Percentiles rank a stretch among this genome's conserved stretches.
These are phyloP conservation scores for Chrysoporthe puriensis DNA, from an alignment of 2,329 filamentous ascomycete genomes.

Conservation along the genomic window DNA sequence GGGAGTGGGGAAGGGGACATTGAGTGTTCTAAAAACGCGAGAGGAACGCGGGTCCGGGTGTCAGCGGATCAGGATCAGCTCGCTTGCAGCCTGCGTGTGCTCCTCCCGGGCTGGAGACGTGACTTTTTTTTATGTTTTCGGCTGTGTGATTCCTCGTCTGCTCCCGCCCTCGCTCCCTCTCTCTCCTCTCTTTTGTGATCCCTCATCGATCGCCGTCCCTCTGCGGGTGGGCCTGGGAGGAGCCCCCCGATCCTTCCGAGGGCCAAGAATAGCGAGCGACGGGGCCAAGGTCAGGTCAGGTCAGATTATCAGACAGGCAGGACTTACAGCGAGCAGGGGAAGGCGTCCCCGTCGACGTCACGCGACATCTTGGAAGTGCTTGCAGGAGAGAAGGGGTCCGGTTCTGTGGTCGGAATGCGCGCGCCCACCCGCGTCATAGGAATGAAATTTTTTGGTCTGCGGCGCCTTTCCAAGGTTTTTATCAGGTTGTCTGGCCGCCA, in stretches of 20 bases:
- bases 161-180: background rate
- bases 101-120: background rate
- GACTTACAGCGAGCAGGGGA: constrained; percentile 66
- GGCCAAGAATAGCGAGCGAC: constrained; percentile 28
- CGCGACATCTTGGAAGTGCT: constrained; percentile 14
- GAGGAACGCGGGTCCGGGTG: constrained; percentile 11
- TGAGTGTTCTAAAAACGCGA: constrained; percentile 61
- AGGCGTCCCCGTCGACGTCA: constrained; percentile 45
- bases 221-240: background rate
- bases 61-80: constrained; percentile 3
- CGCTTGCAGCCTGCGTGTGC: background rate
- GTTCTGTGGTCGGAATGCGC: background rate
- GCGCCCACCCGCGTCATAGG: constrained; percentile 9
- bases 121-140: no score
- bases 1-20: constrained; percentile 79
- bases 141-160: background rate
- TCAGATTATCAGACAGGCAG: constrained; percentile 1
- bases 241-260: background rate
- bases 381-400: background rate
- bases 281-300: no score
- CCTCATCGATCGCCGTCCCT: background rate
- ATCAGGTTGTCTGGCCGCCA: background rate
- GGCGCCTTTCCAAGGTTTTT: constrained; percentile 11
- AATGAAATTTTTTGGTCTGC: constrained; percentile 1
- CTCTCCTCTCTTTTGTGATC: no score